Percentiles rank a stretch among this genome's conserved stretches.
Conservation (phyloP, 371 early-diverging fungal genomes). For the Lichtheimia hyalospora region DNA sequence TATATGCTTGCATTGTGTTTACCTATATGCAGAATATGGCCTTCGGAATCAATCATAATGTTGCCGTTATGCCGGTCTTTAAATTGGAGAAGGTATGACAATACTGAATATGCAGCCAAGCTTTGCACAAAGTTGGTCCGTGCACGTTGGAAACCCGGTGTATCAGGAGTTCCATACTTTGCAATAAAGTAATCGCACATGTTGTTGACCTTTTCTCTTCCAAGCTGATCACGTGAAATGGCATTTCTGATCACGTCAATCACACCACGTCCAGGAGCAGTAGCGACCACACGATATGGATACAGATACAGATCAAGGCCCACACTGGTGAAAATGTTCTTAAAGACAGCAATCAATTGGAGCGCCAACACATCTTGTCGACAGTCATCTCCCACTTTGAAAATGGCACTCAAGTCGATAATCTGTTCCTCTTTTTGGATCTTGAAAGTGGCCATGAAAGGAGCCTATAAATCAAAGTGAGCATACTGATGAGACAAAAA, state of each 20-base stretch:
- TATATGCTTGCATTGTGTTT: conserved; percentile 2
- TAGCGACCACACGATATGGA: conserved; percentile 98
- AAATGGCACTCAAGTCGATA: conserved; percentile 86
- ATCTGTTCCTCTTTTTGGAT: conserved; percentile 54
- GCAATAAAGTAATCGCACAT: conserved; percentile 95
- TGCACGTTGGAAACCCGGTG: conserved; percentile 90
- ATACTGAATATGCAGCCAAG: conserved; percentile 96
- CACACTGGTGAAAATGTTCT: conserved; percentile 90
- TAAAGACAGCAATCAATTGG: conserved; percentile 97
- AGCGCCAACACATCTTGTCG: conserved; percentile 98
- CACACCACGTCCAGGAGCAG: conserved; percentile 97
- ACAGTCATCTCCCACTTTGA: conserved; percentile 99
- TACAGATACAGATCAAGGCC: conserved; percentile 96
- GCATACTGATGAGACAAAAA: neutral
- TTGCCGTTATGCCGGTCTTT: conserved; percentile 99
- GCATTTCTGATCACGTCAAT: conserved; percentile 99
- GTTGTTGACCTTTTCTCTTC: conserved; percentile 97
- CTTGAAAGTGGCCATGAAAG: conserved; percentile 99
- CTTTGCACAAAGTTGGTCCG: conserved; percentile 95
- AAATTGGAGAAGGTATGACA: conserved; percentile 95
- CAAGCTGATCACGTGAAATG: conserved; percentile 97
- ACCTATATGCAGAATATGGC: conserved; percentile 98
- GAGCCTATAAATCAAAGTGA: conserved; percentile 62
- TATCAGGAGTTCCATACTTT: conserved; percentile 92
- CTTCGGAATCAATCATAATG: conserved; percentile 98